Evolutionary conservation across 202 grass and related monocot genomes (phyloP).

Genomic region (Carex arenaria): DNA sequence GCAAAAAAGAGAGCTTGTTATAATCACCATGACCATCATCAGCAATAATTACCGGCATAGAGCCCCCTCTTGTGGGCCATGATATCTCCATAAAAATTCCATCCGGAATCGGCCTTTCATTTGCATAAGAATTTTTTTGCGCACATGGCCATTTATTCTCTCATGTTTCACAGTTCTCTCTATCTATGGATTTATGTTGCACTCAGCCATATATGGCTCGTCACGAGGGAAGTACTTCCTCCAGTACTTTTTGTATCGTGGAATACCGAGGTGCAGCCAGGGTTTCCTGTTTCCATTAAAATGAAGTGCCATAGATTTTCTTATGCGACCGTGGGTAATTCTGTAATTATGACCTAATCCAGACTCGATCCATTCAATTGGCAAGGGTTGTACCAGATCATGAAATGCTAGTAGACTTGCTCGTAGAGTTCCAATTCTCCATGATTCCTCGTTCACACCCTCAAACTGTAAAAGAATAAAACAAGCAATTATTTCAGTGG

Average conservation of each 20-base stretch:
- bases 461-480: slow-evolving; percentile 35
- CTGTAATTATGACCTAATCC: slow-evolving; percentile 63
- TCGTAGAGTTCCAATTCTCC: slow-evolving; percentile 45
- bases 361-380: slow-evolving; percentile 34
- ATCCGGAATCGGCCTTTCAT: neutral
- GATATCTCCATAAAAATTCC: neutral
- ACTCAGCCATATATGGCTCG: slow-evolving; percentile 45
- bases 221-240: slow-evolving; percentile 48
- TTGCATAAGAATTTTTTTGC: neutral
- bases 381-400: slow-evolving; percentile 44
- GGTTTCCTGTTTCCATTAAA: slow-evolving; percentile 80
- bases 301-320: slow-evolving; percentile 41
- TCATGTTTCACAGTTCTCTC: neutral
- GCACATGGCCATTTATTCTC: neutral
- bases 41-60: neutral
- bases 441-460: slow-evolving; percentile 32
- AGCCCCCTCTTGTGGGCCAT: neutral
- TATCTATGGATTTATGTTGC: slow-evolving; percentile 61
- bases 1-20: neutral
- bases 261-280: slow-evolving; percentile 60
- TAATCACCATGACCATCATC: neutral
- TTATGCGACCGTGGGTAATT: slow-evolving; percentile 35
- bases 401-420: slow-evolving; percentile 46
- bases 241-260: slow-evolving; percentile 56
- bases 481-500: slow-evolving; percentile 12